Percentiles rank a stretch among this genome's conserved stretches.
phyloP scores from a whole-genome alignment of 768 basidiomycete genomes.

The Boletus speciosus region DNA sequence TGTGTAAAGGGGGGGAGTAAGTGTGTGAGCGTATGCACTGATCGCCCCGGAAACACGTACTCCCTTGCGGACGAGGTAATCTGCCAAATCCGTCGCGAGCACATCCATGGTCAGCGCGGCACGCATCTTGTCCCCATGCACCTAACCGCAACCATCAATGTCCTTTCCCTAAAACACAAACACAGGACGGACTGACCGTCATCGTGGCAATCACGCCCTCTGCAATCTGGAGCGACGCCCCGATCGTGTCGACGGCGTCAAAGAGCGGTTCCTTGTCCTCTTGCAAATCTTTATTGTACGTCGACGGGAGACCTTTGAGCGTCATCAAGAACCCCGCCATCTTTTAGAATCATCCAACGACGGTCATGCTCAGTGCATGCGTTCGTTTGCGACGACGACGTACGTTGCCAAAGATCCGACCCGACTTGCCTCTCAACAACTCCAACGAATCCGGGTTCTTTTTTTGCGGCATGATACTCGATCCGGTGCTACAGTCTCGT shows the following conservation, averaged over 20 bases:
- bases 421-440: constrained; percentile 90
- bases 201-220: constrained; percentile 93
- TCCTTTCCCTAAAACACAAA: background rate
- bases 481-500: constrained; percentile 70
- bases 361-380: background rate
- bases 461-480: constrained; percentile 99
- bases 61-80: constrained; percentile 98
- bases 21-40: background rate
- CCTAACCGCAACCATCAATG: constrained; percentile 42
- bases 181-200: constrained; percentile 49
- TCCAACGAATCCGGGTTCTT: constrained; percentile 98
- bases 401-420: constrained; percentile 87
- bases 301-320: constrained; percentile 94
- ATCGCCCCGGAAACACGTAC: constrained; percentile 46
- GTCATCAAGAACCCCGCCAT: constrained; percentile 99
- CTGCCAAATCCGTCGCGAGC: constrained; percentile 96
- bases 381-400: background rate
- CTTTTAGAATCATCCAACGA: constrained; percentile 21
- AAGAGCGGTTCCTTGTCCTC: constrained; percentile 99
- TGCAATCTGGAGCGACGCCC: constrained; percentile 85
- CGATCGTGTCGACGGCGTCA: constrained; percentile 86
- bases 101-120: constrained; percentile 94
- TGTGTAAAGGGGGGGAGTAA: constrained; percentile 27
- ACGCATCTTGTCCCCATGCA: constrained; percentile 87
- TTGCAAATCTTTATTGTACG: constrained; percentile 99